These are phyloP conservation scores for Protomyces pachydermus DNA, from an alignment of 1,139 yeast species.

Conservation along the genomic window DNA sequence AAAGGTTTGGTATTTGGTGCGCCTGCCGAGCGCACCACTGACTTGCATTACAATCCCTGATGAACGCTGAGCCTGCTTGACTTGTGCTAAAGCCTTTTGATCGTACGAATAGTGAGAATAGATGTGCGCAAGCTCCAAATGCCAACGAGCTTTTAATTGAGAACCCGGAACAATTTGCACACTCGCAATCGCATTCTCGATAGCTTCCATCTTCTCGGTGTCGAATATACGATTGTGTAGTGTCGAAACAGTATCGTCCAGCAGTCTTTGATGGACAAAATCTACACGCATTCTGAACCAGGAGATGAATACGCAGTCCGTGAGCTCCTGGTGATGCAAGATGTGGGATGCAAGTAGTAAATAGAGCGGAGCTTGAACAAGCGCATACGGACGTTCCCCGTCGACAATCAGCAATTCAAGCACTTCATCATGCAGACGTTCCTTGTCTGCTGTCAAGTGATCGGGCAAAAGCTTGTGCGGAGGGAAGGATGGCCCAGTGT, in stretches of 20 bases:
- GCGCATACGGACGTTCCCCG: constrained; percentile 37
- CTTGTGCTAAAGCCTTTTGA: constrained; percentile 51
- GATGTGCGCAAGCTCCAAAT: constrained; percentile 33
- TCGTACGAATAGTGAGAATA: constrained; percentile 55
- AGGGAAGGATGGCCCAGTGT: constrained; percentile 70
- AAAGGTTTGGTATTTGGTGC: constrained; percentile 74
- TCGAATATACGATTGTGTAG: constrained; percentile 37
- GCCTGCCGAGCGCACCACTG: constrained; percentile 83
- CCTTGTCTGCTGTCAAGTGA: neutral
- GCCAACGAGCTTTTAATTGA: constrained; percentile 44
- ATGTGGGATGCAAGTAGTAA: constrained; percentile 36
- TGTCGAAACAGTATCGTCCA: constrained; percentile 36
- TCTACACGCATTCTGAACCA: constrained; percentile 41
- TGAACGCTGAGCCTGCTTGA: constrained; percentile 60
- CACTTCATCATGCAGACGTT: constrained; percentile 11
- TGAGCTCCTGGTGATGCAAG: constrained; percentile 30
- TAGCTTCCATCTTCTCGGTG: constrained; percentile 32
- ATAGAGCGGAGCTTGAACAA: constrained; percentile 38
- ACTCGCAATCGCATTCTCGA: constrained; percentile 29
- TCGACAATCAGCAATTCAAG: constrained; percentile 37
- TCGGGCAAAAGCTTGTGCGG: constrained; percentile 33
- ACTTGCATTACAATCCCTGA: constrained; percentile 59
- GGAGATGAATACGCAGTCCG: constrained; percentile 18
- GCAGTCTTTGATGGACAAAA: constrained; percentile 40
- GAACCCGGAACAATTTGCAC: constrained; percentile 31